Percentiles rank a stretch among this genome's conserved stretches.
phyloP scores from a whole-genome alignment of 345 rosid genomes.

The Melaleuca alternifolia region DNA sequence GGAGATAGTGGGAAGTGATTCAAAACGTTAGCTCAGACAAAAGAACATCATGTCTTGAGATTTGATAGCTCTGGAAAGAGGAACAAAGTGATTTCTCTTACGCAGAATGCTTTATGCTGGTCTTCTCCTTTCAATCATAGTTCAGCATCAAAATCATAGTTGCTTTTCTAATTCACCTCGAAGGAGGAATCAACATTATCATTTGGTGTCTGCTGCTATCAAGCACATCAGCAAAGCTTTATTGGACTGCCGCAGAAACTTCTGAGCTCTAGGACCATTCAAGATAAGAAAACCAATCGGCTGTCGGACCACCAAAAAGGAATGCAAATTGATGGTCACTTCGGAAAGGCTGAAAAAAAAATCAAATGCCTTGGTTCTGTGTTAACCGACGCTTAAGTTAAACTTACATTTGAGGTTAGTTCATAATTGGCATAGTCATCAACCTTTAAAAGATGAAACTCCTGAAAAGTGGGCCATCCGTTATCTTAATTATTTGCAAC shows the following conservation, averaged over 20 bases:
- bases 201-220: neutral
- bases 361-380: neutral
- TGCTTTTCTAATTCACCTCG: neutral
- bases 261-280: neutral
- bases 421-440: neutral
- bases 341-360: neutral
- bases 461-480: neutral
- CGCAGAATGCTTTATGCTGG: neutral
- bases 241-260: neutral
- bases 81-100: neutral
- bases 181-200: neutral
- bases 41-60: neutral
- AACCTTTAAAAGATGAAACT: neutral
- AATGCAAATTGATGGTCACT: neutral
- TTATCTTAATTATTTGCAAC: neutral
- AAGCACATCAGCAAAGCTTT: neutral
- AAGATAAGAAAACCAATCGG: neutral
- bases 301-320: neutral
- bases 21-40: neutral
- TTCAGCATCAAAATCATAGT: neutral
- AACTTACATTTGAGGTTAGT: neutral
- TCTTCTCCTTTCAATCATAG: neutral
- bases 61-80: neutral
- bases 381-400: neutral
- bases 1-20: neutral